These are phyloP conservation scores for Narthecium ossifragum DNA, from an alignment of 106 monocot species.

Conservation along the genomic window DNA sequence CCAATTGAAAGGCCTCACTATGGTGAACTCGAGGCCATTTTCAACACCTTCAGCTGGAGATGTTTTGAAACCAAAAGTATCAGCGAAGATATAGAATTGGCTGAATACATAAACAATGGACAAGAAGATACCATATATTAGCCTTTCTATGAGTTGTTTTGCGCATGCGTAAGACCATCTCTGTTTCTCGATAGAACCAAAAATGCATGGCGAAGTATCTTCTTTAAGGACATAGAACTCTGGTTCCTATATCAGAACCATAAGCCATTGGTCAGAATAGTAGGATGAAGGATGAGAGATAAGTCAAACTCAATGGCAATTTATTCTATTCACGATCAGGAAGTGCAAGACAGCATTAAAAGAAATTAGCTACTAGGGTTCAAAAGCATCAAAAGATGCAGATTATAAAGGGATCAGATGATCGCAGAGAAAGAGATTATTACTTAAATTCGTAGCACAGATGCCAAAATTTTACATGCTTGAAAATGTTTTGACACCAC, in stretches of 20 bases:
- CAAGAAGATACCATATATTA: conserved; percentile 43
- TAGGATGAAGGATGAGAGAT: no score
- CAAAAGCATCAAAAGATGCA: no score
- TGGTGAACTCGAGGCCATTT: conserved; percentile 61
- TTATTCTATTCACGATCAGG: no score
- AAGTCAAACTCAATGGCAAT: no score
- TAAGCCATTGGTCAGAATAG: no score
- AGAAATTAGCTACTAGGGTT: no score
- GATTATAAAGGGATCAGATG: no score
- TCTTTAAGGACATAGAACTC: conserved; percentile 71
- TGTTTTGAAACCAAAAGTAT: not conserved
- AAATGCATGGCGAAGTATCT: conserved; percentile 65
- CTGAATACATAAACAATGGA: not conserved
- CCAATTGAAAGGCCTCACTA: conserved; percentile 75
- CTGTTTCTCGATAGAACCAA: conserved; percentile 73
- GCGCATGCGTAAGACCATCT: conserved; percentile 77
- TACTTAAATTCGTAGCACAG: no score
- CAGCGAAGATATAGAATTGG: not conserved
- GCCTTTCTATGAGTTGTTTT: conserved; percentile 69
- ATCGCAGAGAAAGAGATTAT: no score
- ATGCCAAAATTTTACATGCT: no score
- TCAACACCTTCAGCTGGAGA: conserved; percentile 65
- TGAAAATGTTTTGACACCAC: no score
- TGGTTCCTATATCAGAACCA: conserved; percentile 38
- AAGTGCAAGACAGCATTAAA: no score